These are phyloP conservation scores for Rosa chinensis DNA, from an alignment of 306 rosid genomes.

Conservation along the genomic window DNA sequence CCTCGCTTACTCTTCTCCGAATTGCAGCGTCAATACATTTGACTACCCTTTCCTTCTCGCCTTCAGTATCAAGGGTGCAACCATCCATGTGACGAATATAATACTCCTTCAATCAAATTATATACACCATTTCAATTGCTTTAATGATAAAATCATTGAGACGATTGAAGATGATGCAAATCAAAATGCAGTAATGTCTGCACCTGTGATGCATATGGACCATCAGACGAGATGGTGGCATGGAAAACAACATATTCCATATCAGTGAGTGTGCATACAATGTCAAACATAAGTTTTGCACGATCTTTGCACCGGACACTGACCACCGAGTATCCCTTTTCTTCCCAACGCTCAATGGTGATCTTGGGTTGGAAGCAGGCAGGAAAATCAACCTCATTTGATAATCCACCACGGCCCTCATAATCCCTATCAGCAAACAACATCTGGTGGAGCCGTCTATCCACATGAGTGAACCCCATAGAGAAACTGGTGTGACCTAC, in stretches of 20 bases:
- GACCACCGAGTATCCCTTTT: constrained; percentile 69
- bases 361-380: constrained; percentile 61
- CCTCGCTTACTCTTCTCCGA: constrained; percentile 91
- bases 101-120: constrained; percentile 57
- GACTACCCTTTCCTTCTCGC: constrained; percentile 79
- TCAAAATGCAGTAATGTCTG: neutral
- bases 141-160: neutral
- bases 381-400: constrained; percentile 42
- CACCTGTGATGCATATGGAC: constrained; percentile 83
- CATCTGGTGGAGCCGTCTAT: constrained; percentile 78
- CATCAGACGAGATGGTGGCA: constrained; percentile 70
- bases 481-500: constrained; percentile 67
- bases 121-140: constrained; percentile 20
- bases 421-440: constrained; percentile 77
- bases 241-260: constrained; percentile 90
- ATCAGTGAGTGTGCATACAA: constrained; percentile 83
- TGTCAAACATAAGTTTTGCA: constrained; percentile 83
- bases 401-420: constrained; percentile 54
- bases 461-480: constrained; percentile 71
- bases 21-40: constrained; percentile 94
- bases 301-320: constrained; percentile 74
- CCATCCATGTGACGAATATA: constrained; percentile 87
- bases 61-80: constrained; percentile 84
- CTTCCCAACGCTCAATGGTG: constrained; percentile 67
- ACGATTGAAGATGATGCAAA: neutral